phyloP scores from a whole-genome alignment of 2,329 filamentous ascomycete species.

The Colletotrichum navitas region DNA sequence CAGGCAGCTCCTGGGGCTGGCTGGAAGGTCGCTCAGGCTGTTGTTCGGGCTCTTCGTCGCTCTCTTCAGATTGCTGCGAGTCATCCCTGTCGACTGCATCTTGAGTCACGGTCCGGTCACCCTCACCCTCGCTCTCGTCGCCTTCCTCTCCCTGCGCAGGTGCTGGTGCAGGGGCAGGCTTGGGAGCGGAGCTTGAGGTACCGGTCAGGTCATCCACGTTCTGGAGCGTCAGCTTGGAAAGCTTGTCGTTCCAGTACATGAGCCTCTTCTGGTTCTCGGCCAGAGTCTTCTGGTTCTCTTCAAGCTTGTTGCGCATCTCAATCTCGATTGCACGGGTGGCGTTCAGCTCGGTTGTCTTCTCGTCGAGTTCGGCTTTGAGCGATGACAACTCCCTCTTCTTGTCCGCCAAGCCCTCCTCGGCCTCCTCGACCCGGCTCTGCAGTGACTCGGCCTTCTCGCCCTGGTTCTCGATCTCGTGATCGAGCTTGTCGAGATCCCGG shows the following conservation, averaged over 20 bases:
- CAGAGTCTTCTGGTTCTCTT: constrained; percentile 93
- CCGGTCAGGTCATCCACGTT: constrained; percentile 78
- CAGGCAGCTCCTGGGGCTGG: constrained; percentile 74
- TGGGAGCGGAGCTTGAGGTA: constrained; percentile 47
- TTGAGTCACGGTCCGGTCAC: constrained; percentile 43
- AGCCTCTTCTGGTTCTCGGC: constrained; percentile 87
- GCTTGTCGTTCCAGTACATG: constrained; percentile 90
- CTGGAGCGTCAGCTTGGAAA: constrained; percentile 85
- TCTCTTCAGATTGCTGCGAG: constrained; percentile 45
- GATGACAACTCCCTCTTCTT: constrained; percentile 85
- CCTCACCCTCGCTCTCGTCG: constrained; percentile 44
- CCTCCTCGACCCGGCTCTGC: constrained; percentile 81
- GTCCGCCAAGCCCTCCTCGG: constrained; percentile 79
- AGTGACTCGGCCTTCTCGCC: constrained; percentile 80
- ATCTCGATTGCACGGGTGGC: constrained; percentile 91
- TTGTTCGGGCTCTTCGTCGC: constrained; percentile 33
- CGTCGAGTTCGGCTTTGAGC: constrained; percentile 88
- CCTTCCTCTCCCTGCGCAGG: constrained; percentile 42
- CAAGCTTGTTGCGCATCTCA: constrained; percentile 98
- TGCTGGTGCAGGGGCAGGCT: constrained; percentile 29
- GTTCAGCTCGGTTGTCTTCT: constrained; percentile 87
- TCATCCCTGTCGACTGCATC: constrained; percentile 28
- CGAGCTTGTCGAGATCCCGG: constrained; percentile 81
- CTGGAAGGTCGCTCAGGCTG: constrained; percentile 46
- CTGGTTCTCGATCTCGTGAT: constrained; percentile 83